These are phyloP conservation scores for Penicillium subrubescens DNA, from an alignment of 495 filamentous ascomycete genomes.

Conservation along the genomic window DNA sequence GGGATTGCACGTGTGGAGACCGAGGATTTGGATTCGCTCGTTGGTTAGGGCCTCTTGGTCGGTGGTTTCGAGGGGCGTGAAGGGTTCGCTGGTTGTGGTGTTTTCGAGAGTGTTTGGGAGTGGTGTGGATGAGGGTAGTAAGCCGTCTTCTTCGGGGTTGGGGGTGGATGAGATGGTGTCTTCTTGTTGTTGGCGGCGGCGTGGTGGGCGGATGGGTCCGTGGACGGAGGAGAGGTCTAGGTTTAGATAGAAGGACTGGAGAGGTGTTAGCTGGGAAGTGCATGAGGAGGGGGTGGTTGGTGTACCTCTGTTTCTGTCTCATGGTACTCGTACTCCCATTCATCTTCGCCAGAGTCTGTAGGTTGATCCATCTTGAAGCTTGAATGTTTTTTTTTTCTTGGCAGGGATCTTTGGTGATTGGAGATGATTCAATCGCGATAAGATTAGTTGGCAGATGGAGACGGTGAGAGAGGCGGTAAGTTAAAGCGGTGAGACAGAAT, in stretches of 20 bases:
- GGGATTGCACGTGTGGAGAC: constrained; percentile 71
- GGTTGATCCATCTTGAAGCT: constrained; percentile 26
- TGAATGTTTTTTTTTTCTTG: not conserved
- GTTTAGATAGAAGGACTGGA: constrained; percentile 56
- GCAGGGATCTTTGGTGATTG: not conserved
- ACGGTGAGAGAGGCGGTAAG: constrained; percentile 12
- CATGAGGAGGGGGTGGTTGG: no score
- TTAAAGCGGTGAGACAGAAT: not conserved
- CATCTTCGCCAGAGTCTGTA: constrained; percentile 37
- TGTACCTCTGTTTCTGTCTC: constrained; percentile 58
- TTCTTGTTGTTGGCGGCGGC: constrained; percentile 33
- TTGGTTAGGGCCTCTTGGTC: constrained; percentile 27
- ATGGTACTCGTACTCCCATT: constrained; percentile 67
- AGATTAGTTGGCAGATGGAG: constrained; percentile 16
- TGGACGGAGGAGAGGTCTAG: constrained; percentile 53
- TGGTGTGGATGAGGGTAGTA: not conserved
- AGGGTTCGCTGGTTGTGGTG: constrained; percentile 13
- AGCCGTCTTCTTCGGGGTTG: constrained; percentile 2
- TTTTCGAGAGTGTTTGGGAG: constrained; percentile 16
- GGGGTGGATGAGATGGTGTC: constrained; percentile 14
- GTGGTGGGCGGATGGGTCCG: constrained; percentile 39
- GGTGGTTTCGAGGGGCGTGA: constrained; percentile 25
- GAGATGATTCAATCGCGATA: constrained; percentile 6
- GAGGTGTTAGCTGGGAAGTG: not conserved
- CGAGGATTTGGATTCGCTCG: constrained; percentile 74